These are phyloP conservation scores for Pythium periplocum DNA, from an alignment of 352 stramenopile species.

Conservation along the genomic window DNA sequence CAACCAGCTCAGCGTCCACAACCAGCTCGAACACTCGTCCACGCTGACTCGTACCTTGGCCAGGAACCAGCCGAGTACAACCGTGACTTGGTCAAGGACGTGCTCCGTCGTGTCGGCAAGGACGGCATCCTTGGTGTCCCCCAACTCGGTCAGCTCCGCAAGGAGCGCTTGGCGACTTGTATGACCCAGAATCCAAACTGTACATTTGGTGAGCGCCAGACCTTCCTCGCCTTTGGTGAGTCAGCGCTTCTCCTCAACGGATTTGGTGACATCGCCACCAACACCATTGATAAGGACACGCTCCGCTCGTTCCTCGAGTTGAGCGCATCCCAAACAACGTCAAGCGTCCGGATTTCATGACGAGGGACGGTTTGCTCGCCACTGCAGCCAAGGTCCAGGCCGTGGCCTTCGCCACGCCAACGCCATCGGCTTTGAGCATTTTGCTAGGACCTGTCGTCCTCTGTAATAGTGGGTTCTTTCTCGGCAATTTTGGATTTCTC, in stretches of 20 bases:
- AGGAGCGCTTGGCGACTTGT: conserved; percentile 24
- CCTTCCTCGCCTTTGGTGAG: conserved; percentile 28
- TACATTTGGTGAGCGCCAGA: conserved; percentile 24
- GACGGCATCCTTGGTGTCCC: not conserved
- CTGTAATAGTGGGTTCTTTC: too few relatives aligned
- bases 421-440: too few relatives aligned
- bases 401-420: too few relatives aligned
- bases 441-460: too few relatives aligned
- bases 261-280: conserved; percentile 27
- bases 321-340: conserved; percentile 1
- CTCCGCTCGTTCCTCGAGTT: conserved; percentile 1
- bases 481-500: too few relatives aligned
- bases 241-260: conserved; percentile 28
- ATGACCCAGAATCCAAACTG: conserved; percentile 28
- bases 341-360: not conserved
- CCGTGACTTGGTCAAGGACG: conserved; percentile 1
- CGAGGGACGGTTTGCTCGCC: not conserved
- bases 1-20: too few relatives aligned
- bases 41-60: conserved; percentile 35
- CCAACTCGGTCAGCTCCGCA: not conserved
- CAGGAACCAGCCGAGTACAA: conserved; percentile 25
- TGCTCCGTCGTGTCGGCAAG: not conserved
- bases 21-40: too few relatives aligned
- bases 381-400: not conserved
- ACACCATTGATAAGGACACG: conserved; percentile 3